These are phyloP conservation scores for Phytomonas serpens DNA, from an alignment of 208 protist genomes.

Conservation along the genomic window DNA sequence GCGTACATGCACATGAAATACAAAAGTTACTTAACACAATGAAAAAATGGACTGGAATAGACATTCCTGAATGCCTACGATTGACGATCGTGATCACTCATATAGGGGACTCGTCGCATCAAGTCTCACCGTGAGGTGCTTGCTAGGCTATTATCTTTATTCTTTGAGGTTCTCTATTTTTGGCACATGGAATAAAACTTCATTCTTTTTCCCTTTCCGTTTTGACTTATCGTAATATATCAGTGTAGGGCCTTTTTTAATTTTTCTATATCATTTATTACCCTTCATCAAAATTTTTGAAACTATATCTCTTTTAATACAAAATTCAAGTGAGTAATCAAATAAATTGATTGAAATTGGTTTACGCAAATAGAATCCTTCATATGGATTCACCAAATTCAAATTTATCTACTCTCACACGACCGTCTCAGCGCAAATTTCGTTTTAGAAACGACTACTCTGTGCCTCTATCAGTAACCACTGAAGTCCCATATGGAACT, in stretches of 20 bases:
- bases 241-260: neutral
- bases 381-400: constrained; percentile 7
- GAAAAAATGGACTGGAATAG: neutral
- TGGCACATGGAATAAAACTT: neutral
- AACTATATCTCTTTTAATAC: neutral
- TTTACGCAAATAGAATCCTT: neutral
- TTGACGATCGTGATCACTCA: neutral
- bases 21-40: neutral
- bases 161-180: neutral
- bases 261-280: constrained; percentile 14
- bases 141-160: neutral
- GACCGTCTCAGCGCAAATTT: neutral
- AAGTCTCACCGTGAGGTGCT: neutral
- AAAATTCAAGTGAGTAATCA: neutral
- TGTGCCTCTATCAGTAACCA: neutral
- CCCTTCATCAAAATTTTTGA: neutral
- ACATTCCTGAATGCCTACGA: neutral
- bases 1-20: neutral
- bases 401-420: constrained; percentile 11
- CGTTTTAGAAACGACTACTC: neutral
- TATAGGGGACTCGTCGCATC: neutral
- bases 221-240: neutral
- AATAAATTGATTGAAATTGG: neutral
- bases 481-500: neutral
- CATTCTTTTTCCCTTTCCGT: constrained; percentile 13